Conservation (phyloP, 306 rosid species). For the Vachellia collinsii region DNA sequence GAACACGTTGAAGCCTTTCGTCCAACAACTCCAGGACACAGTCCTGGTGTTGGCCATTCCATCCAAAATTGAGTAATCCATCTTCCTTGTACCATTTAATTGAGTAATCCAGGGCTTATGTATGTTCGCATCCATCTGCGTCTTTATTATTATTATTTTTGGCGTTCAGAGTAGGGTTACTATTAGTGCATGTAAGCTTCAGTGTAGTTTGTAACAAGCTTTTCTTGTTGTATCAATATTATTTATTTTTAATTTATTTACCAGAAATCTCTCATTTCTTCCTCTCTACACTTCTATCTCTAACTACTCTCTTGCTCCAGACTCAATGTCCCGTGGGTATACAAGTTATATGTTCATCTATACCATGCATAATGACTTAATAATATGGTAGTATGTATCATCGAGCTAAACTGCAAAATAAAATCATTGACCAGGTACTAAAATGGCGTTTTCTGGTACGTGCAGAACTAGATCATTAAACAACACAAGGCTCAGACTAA, state of each 20-base stretch:
- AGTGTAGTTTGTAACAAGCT: neutral
- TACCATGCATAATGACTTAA: neutral
- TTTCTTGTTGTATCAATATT: neutral
- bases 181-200: constrained; percentile 24
- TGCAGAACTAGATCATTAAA: neutral
- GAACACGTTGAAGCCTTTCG: constrained; percentile 64
- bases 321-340: neutral
- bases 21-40: constrained; percentile 74
- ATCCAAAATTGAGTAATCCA: constrained; percentile 7
- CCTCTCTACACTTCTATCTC: neutral
- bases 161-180: neutral
- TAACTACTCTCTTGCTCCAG: neutral
- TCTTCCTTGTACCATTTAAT: neutral
- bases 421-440: neutral
- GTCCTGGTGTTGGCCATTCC: constrained; percentile 86
- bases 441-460: neutral
- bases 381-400: neutral
- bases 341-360: neutral
- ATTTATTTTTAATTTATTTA: constrained; percentile 19
- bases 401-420: neutral
- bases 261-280: neutral
- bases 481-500: neutral
- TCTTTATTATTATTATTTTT: neutral
- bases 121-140: neutral
- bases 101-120: neutral